Base-by-base conservation (phyloP, 345 rosid species). In the Brassica rapa region DNA sequence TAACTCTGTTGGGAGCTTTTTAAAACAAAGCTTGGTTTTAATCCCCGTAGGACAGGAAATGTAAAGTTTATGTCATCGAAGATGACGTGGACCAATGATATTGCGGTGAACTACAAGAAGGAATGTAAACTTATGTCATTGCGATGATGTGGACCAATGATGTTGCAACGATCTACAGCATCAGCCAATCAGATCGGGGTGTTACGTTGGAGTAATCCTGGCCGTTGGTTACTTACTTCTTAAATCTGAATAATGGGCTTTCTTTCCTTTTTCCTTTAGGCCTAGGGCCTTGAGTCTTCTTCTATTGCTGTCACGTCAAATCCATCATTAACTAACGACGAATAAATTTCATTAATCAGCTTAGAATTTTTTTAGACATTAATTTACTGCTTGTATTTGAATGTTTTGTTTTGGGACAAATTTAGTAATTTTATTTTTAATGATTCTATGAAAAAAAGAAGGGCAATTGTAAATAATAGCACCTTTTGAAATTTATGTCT, bases 41-140 rank as follows among this genome's bases (percentile, higher is more conserved):
- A 66, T 56, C 46, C 24, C 66, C 66, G 72, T 35, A 71, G 29
- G 68, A 62, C 51, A 49, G n/a, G 68, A 59, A 55, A 21, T 46
- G 55, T 16, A 14, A 3, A 72, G 60, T 46, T 46, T 60, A 41
- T 79, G 82, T 72, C 77, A 79, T 60, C 62, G 14, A 2, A 29
- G 51, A 59, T 60, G 62, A 79, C 74, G 73, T 79, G 82, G 73
- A 79, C 82, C 82, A 79, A 79, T 79, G 4, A 73, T 6, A 3
- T 29, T 11, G 0, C 62, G 19, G 11, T 30, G 77, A 61, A 73
- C 69, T 64, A 59, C 6, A 2, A 24, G 16, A 1, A 2, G 49
- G 11, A 41, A 41, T 46, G 16, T 14, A 46, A 46, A 46, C 55
- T 46, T 46, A 46, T 46, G 55, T 46, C 55, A 46, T 46, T 6